Base-by-base conservation (phyloP, 2,329 filamentous ascomycete genomes). In the Penicillium verrucosum region DNA sequence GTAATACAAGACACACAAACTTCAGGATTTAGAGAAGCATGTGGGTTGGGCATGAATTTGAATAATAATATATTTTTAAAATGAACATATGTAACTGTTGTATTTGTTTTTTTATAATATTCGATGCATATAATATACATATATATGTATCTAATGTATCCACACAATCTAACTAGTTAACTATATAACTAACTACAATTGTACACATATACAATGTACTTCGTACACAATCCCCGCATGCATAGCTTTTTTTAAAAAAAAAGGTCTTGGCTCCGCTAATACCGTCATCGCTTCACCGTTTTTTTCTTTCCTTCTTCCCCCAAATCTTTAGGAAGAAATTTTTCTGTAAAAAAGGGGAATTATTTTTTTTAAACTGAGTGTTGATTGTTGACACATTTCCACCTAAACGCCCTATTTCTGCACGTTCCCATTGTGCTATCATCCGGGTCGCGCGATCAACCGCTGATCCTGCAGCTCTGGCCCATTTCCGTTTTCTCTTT, bases 201-300 rank as follows among this genome's bases (percentile, higher is more conserved):
- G 29, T 29, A 29, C 27, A 29, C 27, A 29, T 29, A 27, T 27
- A 29, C 27, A 30, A 30, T 11, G 3, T 30, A 30, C 10, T 1
- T 16, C 16, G 40, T 44, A 51, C 47, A 44, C 56, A 53, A 57
- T 56, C 59, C 57, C 61, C 62, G 59, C 59, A 63, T 63, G 61
- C 62, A 60, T 32, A 32, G 11, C 30, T 32, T 32, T 32, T 12
- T 32, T 32, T 30, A 52, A 57, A 8, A 27, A 63, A 60, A 36
- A 16, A 34, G 57, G 61, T 58, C 61, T 63, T 63, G 59, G 59
- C 52, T 51, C 44, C 36, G 58, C 64, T 65, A 64, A 44, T 38
- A 46, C 54, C 41, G 44, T 53, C 59, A 61, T 61, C 62, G 49
- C 62, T 61, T 64, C 61, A 65, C 61, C 62, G 62, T 64, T 62